These are phyloP conservation scores for Heritiera fomes DNA, from an alignment of 345 rosid genomes.

Conservation along the genomic window DNA sequence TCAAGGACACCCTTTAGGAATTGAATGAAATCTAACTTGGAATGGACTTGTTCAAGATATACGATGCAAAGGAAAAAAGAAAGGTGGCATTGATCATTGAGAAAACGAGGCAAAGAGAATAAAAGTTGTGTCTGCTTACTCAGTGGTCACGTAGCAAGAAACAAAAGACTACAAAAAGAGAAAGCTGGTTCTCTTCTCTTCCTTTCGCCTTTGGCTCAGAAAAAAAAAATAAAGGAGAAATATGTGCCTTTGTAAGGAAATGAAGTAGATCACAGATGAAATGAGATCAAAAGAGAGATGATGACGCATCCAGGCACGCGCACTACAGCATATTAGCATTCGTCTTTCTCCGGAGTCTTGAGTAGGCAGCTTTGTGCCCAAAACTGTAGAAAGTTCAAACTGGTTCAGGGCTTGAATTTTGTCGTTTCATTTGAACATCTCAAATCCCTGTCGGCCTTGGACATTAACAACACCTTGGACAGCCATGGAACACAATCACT, in stretches of 20 bases:
- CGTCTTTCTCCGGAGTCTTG: not conserved
- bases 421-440: slow-evolving; percentile 30
- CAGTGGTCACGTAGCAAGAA: slow-evolving; percentile 38
- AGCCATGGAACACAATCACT: slow-evolving; percentile 16
- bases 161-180: slow-evolving; percentile 25
- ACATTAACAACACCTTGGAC: slow-evolving; percentile 38
- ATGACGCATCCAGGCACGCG: slow-evolving; percentile 65
- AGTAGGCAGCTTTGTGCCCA: slow-evolving; percentile 39
- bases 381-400: slow-evolving; percentile 20
- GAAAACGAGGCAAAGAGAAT: slow-evolving; percentile 51
- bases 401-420: slow-evolving; percentile 24
- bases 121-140: slow-evolving; percentile 46
- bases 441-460: slow-evolving; percentile 38
- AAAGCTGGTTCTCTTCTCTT: slow-evolving; percentile 28
- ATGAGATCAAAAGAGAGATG: slow-evolving; percentile 31
- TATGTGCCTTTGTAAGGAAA: not conserved
- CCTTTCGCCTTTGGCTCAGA: slow-evolving; percentile 23
- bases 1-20: not conserved
- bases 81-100: slow-evolving; percentile 32
- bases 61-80: slow-evolving; percentile 23
- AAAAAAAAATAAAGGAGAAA: not conserved
- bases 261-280: not conserved
- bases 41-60: not conserved
- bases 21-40: not conserved
- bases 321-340: slow-evolving; percentile 20